Conservation (phyloP, 2,329 filamentous ascomycete species). For the Fonsecaea pedrosoi region DNA sequence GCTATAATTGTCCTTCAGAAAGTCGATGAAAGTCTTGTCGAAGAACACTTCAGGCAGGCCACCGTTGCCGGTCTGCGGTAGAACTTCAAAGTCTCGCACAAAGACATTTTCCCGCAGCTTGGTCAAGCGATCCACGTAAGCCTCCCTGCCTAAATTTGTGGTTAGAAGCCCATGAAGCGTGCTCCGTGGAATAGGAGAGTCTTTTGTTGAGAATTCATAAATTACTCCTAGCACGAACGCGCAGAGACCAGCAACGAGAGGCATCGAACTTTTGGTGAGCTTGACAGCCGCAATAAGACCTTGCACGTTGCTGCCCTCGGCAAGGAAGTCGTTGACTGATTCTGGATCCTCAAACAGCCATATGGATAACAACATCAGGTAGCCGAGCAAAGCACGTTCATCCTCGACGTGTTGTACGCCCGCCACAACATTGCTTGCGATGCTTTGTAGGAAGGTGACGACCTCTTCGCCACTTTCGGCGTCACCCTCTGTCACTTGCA, state of each 20-base stretch:
- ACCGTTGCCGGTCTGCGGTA: slow-evolving; percentile 67
- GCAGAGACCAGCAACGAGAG: slow-evolving; percentile 79
- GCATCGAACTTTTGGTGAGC: slow-evolving; percentile 64
- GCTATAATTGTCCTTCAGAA: slow-evolving; percentile 95
- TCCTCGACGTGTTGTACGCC: slow-evolving; percentile 79
- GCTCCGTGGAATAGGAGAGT: slow-evolving; percentile 84
- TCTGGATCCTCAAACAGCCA: slow-evolving; percentile 94
- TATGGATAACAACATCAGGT: slow-evolving; percentile 84
- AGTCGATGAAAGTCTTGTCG: slow-evolving; percentile 85
- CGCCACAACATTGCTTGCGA: slow-evolving; percentile 83
- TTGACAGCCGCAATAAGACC: slow-evolving; percentile 78
- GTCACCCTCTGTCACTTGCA: slow-evolving; percentile 87
- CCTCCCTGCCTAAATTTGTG: slow-evolving; percentile 79
- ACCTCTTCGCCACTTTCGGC: slow-evolving; percentile 90
- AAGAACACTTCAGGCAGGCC: slow-evolving; percentile 82
- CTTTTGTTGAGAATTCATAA: slow-evolving; percentile 97
- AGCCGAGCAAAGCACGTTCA: slow-evolving; percentile 78
- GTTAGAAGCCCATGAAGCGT: slow-evolving; percentile 80
- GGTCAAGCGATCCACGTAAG: slow-evolving; percentile 81
- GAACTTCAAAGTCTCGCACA: slow-evolving; percentile 87
- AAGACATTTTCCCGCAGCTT: slow-evolving; percentile 78
- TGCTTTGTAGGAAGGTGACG: slow-evolving; percentile 87
- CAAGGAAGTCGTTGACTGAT: slow-evolving; percentile 89
- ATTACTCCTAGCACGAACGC: slow-evolving; percentile 84
- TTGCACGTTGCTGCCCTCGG: slow-evolving; percentile 91